phyloP scores from a whole-genome alignment of 208 protist species.

The Leptomonas pyrrhocoris region DNA sequence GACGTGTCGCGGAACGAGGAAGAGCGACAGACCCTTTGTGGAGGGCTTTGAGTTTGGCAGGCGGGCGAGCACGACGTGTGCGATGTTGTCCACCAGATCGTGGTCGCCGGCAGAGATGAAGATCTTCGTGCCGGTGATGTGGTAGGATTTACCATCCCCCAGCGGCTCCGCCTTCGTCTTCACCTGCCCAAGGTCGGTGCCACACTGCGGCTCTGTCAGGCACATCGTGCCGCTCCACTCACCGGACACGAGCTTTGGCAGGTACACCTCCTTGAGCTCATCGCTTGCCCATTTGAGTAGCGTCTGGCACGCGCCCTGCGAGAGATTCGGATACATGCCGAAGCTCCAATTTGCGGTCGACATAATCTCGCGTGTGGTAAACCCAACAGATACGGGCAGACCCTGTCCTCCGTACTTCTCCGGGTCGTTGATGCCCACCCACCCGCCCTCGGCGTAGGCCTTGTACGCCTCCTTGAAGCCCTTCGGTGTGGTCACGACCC shows the following conservation, averaged over 20 bases:
- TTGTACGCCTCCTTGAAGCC: slow-evolving; percentile 91
- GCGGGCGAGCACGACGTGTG: slow-evolving; percentile 86
- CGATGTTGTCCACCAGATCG: slow-evolving; percentile 87
- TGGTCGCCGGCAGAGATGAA: slow-evolving; percentile 93
- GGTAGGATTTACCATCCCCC: slow-evolving; percentile 75
- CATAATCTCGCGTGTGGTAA: slow-evolving; percentile 73
- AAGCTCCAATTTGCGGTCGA: slow-evolving; percentile 87
- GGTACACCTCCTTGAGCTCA: slow-evolving; percentile 81
- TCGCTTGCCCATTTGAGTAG: slow-evolving; percentile 70
- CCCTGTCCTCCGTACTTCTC: slow-evolving; percentile 87
- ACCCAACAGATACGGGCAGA: slow-evolving; percentile 68
- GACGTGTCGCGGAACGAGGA: slow-evolving; percentile 86
- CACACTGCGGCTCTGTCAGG: slow-evolving; percentile 90
- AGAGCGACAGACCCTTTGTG: slow-evolving; percentile 90
- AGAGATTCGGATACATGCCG: slow-evolving; percentile 87
- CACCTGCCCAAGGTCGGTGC: slow-evolving; percentile 83
- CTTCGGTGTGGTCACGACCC: slow-evolving; percentile 68
- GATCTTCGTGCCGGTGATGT: slow-evolving; percentile 89
- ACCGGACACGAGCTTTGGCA: slow-evolving; percentile 73
- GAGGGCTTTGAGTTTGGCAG: slow-evolving; percentile 64
- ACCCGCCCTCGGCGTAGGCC: slow-evolving; percentile 71
- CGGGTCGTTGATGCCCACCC: slow-evolving; percentile 67
- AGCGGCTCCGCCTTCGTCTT: slow-evolving; percentile 78
- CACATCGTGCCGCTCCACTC: slow-evolving; percentile 91
- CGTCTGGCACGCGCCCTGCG: slow-evolving; percentile 61